Evolutionary conservation across 2,329 filamentous ascomycete species (phyloP).

Genomic region (Nemania diffusa): DNA sequence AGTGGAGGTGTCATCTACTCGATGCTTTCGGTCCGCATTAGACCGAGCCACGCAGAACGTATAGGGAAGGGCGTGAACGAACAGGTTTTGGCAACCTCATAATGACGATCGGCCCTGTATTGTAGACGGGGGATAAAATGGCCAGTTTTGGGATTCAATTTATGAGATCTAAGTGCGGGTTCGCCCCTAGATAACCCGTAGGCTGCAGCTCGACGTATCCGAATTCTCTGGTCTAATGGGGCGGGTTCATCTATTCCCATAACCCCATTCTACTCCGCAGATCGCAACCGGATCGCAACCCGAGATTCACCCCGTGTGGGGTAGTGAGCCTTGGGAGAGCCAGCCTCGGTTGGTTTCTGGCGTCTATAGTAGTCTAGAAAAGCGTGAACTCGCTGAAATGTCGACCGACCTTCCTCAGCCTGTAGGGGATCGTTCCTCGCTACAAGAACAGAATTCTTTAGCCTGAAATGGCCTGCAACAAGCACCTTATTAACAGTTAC

Average conservation of each 20-base stretch:
- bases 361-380: not conserved
- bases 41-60: not conserved
- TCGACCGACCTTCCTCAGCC: not conserved
- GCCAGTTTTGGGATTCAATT: not conserved
- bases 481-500: not conserved
- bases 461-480: conserved; percentile 2
- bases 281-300: too few relatives aligned
- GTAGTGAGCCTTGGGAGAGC: too few relatives aligned
- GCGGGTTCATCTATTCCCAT: conserved; percentile 16
- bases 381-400: conserved; percentile 1
- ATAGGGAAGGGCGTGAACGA: not conserved
- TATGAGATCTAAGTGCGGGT: conserved; percentile 4
- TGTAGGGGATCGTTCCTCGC: not conserved
- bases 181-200: not conserved
- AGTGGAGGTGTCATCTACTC: not conserved
- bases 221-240: conserved; percentile 2
- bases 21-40: conserved; percentile 5
- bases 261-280: not conserved
- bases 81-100: not conserved
- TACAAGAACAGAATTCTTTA: conserved; percentile 1
- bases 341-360: not conserved
- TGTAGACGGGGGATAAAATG: too few relatives aligned
- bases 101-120: not conserved
- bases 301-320: too few relatives aligned
- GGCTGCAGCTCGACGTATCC: not conserved